Conservation (phyloP, 2,329 filamentous ascomycete genomes). For the Alternaria sp. region DNA sequence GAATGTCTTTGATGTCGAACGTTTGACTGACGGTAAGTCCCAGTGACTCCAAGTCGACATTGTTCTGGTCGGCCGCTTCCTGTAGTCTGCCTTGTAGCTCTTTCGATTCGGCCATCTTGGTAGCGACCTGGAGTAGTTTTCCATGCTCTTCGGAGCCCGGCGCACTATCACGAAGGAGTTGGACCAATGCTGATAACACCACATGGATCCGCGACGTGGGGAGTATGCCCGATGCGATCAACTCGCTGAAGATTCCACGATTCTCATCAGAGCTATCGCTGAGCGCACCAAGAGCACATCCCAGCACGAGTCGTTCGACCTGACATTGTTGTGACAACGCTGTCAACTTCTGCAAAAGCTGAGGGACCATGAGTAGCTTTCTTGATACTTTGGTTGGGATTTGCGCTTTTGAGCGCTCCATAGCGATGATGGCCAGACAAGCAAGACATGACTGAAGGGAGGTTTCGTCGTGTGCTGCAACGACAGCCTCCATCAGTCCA, state of each 20-base stretch:
- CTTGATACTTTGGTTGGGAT: constrained; percentile 76
- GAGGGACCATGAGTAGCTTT: constrained; percentile 69
- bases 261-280: constrained; percentile 33
- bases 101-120: constrained; percentile 42
- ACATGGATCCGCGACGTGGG: constrained; percentile 70
- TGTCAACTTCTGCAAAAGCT: constrained; percentile 67
- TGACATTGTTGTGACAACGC: constrained; percentile 71
- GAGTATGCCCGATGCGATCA: constrained; percentile 68
- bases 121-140: constrained; percentile 45
- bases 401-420: constrained; percentile 75
- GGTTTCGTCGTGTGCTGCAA: constrained; percentile 76
- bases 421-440: constrained; percentile 81
- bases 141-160: constrained; percentile 43
- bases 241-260: constrained; percentile 63
- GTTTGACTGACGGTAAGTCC: constrained; percentile 51
- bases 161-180: constrained; percentile 54
- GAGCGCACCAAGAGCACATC: constrained; percentile 65
- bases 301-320: constrained; percentile 75
- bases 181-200: constrained; percentile 70
- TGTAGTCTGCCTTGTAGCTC: constrained; percentile 66
- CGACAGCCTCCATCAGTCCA: constrained; percentile 88
- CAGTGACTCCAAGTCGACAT: constrained; percentile 73
- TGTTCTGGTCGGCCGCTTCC: constrained; percentile 70
- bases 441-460: constrained; percentile 77
- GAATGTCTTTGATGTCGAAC: constrained; percentile 24